A percentile compares a stretch with the other conserved stretches of the same genome.
Conservation (phyloP, 1,139 yeast species). For the Meyerozyma elateridarum region DNA sequence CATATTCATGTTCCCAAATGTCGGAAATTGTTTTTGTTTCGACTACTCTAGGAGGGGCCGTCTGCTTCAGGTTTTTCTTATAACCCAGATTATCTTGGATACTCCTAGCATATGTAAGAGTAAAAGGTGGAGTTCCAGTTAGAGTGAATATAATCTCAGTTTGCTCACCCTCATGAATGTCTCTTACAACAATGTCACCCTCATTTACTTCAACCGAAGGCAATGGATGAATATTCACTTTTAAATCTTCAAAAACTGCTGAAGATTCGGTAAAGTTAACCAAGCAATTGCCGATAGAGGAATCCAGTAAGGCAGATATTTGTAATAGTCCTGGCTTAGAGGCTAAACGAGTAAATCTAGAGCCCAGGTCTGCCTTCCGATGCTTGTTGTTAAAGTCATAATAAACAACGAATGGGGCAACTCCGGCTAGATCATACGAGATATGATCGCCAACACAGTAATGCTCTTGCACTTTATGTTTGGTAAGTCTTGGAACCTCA, state of each 20-base stretch:
- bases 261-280: conserved; percentile 49
- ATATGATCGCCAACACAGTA: conserved; percentile 94
- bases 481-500: conserved; percentile 66
- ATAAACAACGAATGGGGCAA: conserved; percentile 70
- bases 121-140: conserved; percentile 71
- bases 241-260: conserved; percentile 35
- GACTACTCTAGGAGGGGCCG: conserved; percentile 46
- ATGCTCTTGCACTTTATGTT: conserved; percentile 33
- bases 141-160: conserved; percentile 67
- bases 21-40: conserved; percentile 75
- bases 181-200: conserved; percentile 66
- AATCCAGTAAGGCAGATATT: conserved; percentile 69
- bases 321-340: conserved; percentile 72
- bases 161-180: conserved; percentile 87
- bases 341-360: conserved; percentile 67
- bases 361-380: conserved; percentile 58
- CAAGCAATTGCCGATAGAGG: conserved; percentile 64
- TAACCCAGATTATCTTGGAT: conserved; percentile 48
- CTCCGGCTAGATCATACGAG: conserved; percentile 69
- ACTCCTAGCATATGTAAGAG: conserved; percentile 51
- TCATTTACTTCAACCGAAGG: conserved; percentile 90
- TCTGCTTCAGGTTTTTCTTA: conserved; percentile 20
- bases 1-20: conserved; percentile 63
- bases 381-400: conserved; percentile 66
- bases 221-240: conserved; percentile 62